These are phyloP conservation scores for Tetracladium setigerum DNA, from an alignment of 495 filamentous ascomycete species.

Conservation along the genomic window DNA sequence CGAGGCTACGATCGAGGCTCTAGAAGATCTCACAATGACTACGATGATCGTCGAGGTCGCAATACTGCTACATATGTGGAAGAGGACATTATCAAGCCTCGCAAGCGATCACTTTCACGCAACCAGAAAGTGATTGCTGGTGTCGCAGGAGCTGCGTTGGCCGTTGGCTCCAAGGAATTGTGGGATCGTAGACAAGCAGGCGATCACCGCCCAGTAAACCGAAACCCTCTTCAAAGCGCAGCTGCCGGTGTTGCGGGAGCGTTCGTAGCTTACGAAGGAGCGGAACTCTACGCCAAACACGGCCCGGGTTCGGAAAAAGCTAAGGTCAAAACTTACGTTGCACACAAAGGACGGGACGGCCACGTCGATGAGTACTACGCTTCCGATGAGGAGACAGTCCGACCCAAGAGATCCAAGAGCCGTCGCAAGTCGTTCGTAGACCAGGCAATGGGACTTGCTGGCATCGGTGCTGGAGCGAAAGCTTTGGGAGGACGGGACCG, in stretches of 20 bases:
- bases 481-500: slow-evolving; percentile 26
- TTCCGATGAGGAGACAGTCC: slow-evolving; percentile 45
- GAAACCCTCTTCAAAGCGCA: slow-evolving; percentile 42
- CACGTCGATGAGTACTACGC: slow-evolving; percentile 39
- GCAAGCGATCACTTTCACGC: slow-evolving; percentile 39
- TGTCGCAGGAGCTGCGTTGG: slow-evolving; percentile 42
- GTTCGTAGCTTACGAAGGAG: slow-evolving; percentile 45
- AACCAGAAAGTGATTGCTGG: slow-evolving; percentile 52
- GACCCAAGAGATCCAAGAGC: slow-evolving; percentile 26
- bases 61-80: slow-evolving; percentile 32
- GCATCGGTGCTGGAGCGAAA: slow-evolving; percentile 56
- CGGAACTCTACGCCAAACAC: slow-evolving; percentile 42
- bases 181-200: slow-evolving; percentile 45
- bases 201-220: slow-evolving; percentile 33
- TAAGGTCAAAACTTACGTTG: slow-evolving; percentile 36
- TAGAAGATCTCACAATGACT: slow-evolving; percentile 26
- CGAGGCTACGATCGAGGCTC: slow-evolving; percentile 35
- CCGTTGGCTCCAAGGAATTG: slow-evolving; percentile 46
- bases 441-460: slow-evolving; percentile 57
- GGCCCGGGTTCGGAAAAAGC: slow-evolving; percentile 24
- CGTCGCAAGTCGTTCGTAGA: slow-evolving; percentile 64
- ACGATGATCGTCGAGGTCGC: slow-evolving; percentile 39
- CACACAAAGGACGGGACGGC: slow-evolving; percentile 36
- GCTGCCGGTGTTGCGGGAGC: slow-evolving; percentile 48
- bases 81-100: slow-evolving; percentile 34